These are phyloP conservation scores for Quercus bicolor DNA, from an alignment of 306 rosid species.

Conservation along the genomic window DNA sequence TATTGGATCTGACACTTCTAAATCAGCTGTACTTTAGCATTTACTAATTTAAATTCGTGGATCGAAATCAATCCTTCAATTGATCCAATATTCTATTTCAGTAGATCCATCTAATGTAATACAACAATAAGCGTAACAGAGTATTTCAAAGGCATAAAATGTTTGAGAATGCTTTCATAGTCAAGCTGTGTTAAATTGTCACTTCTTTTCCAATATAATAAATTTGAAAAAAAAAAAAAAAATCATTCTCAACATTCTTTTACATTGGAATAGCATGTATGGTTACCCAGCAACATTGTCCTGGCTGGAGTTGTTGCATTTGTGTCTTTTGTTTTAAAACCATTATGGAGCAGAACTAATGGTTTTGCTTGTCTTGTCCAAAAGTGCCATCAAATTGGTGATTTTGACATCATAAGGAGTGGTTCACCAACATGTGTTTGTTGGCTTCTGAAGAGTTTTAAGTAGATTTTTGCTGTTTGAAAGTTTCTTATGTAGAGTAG, in stretches of 20 bases:
- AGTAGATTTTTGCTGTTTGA: not conserved
- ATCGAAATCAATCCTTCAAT: not conserved
- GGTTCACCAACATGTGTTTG: not conserved
- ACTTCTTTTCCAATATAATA: not conserved
- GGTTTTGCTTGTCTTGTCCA: not conserved
- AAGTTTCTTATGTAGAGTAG: not conserved
- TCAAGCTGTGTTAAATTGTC: too few relatives aligned
- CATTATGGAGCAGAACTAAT: not conserved
- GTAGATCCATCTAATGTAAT: not conserved
- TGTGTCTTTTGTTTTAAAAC: not conserved
- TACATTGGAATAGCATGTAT: too few relatives aligned
- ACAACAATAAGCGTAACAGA: not conserved
- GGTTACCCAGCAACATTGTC: not conserved
- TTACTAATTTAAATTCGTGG: not conserved
- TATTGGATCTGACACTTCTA: not conserved
- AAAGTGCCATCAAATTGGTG: not conserved
- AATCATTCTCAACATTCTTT: not conserved
- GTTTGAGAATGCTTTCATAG: not conserved
- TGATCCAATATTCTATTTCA: not conserved
- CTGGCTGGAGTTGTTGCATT: not conserved
- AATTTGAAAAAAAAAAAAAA: not conserved
- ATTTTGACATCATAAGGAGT: not conserved
- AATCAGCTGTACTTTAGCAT: not conserved
- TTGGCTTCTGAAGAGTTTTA: not conserved
- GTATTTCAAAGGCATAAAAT: not conserved